Percentiles rank a stretch among this genome's conserved stretches.
Conservation (phyloP, 306 rosid species). For the Argentina anserina region DNA sequence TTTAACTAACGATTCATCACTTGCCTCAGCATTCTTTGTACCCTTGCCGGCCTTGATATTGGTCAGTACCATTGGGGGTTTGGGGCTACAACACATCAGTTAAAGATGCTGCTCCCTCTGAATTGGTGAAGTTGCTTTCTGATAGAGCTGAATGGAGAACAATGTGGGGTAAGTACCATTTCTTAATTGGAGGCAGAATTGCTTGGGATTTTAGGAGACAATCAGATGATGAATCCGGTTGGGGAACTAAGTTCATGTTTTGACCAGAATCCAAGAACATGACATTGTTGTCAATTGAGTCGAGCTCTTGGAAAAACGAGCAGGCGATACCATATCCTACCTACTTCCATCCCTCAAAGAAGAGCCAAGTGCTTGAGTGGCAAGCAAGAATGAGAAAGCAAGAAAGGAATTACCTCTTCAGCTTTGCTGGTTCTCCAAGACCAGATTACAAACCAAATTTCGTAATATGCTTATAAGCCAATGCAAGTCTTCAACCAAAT, state of each 20-base stretch:
- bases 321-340: conserved; percentile 56
- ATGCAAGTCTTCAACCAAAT: conserved; percentile 25
- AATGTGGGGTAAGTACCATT: conserved; percentile 59
- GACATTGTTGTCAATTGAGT: conserved; percentile 43
- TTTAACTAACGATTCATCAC: conserved; percentile 50
- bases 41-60: conserved; percentile 54
- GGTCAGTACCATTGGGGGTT: conserved; percentile 43
- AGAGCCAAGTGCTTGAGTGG: conserved; percentile 34
- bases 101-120: conserved; percentile 42
- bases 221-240: conserved; percentile 29
- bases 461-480: conserved; percentile 35
- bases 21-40: conserved; percentile 54
- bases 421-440: conserved; percentile 53
- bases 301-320: conserved; percentile 37
- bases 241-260: conserved; percentile 57
- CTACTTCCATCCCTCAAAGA: conserved; percentile 45
- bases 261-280: conserved; percentile 49
- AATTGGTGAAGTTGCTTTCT: conserved; percentile 37
- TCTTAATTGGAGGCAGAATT: conserved; percentile 49
- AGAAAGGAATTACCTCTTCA: conserved; percentile 40
- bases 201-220: conserved; percentile 45
- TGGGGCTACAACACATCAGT: conserved; percentile 36
- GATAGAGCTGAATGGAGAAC: conserved; percentile 41
- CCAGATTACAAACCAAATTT: conserved; percentile 4
- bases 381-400: conserved; percentile 33